Base-by-base conservation (phyloP, 2,329 filamentous ascomycete genomes). In the Cladosporium sp. region DNA sequence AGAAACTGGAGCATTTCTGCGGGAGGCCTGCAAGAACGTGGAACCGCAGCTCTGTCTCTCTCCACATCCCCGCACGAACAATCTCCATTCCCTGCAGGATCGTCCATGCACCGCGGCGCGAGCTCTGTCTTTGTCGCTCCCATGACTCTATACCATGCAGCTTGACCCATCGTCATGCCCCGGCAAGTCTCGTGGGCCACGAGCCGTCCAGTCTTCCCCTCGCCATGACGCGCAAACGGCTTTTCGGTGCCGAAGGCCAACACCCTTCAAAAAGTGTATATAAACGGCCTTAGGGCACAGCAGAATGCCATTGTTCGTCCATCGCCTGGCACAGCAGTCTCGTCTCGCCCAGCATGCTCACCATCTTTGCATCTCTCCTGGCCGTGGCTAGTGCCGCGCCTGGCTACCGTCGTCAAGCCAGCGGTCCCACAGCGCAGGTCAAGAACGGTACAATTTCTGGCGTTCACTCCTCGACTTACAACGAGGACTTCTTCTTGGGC, bases 401-500 rank as follows among this genome's bases (percentile, higher is more conserved):
- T 14, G 51, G 49, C 30, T 39, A 52, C 28, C 47, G 56, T 42
- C 43, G 51, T 40, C 49, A 59, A 25, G 51, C 28, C 12, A 19
- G 51, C 22, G 12, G 61, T 30, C 75, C 75, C 4, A 72, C 66
- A 0, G 76, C 68, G 11, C 65, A 62, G 1, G 63, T 76, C 47
- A 75, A 74, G 65, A 80, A 80, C 62, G 77, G 77, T n/a, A 74
- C 76, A 0, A 69, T 75, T 42, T 60, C 66, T 34, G 77, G 77
- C 15, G 45, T 72, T 3, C 66, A 78, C 61, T 73, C 71, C 6
- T 47, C 64, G 12, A 66, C 72, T 38, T 78, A 77, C 63, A 67
- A 77, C 39, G 76, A 80, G 64, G 77, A 80, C 60, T 70, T 74
- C 60, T 81, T 79, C 63, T 72, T 80, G 22, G 78, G 78, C 5